Conservation (phyloP, 371 early-diverging fungal genomes). For the Apophysomyces variabilis region DNA sequence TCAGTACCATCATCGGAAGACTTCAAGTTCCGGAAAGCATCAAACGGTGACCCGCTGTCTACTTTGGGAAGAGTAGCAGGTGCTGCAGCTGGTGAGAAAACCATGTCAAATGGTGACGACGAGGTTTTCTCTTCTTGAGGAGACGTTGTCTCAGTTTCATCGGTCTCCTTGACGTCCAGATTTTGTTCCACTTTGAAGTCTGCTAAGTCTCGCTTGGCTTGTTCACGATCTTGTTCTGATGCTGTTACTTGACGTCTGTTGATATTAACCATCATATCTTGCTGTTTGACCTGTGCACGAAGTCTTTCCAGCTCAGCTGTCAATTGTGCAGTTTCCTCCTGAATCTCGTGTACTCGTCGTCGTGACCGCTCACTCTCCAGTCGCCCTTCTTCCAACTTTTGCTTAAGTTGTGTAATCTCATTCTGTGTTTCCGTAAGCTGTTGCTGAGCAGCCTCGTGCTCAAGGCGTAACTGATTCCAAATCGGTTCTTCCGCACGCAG, state of each 20-base stretch:
- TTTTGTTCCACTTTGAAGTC: slow-evolving; percentile 42
- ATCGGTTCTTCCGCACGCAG: slow-evolving; percentile 28
- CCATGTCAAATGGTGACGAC: not conserved
- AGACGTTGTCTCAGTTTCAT: not conserved
- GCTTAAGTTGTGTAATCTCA: slow-evolving; percentile 23
- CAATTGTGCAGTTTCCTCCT: slow-evolving; percentile 38
- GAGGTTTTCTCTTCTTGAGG: not conserved
- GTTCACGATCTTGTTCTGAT: slow-evolving; percentile 49
- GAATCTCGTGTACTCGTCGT: slow-evolving; percentile 41
- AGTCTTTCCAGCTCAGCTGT: slow-evolving; percentile 33
- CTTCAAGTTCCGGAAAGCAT: not conserved
- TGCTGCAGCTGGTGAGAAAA: not conserved
- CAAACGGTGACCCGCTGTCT: not conserved
- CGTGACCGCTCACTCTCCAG: slow-evolving; percentile 41
- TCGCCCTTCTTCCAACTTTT: slow-evolving; percentile 36
- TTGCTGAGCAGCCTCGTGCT: slow-evolving; percentile 34
- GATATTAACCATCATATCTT: slow-evolving; percentile 53
- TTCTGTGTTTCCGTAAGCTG: slow-evolving; percentile 21
- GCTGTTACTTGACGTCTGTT: slow-evolving; percentile 55
- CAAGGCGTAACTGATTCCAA: slow-evolving; percentile 30
- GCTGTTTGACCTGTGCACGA: slow-evolving; percentile 43
- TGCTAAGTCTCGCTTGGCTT: slow-evolving; percentile 40
- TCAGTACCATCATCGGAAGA: slow-evolving; percentile 9
- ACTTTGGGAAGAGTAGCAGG: not conserved
- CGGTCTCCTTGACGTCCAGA: slow-evolving; percentile 11